phyloP scores from a whole-genome alignment of 108 stramenopile genomes.

The Skeletonema tropicum region DNA sequence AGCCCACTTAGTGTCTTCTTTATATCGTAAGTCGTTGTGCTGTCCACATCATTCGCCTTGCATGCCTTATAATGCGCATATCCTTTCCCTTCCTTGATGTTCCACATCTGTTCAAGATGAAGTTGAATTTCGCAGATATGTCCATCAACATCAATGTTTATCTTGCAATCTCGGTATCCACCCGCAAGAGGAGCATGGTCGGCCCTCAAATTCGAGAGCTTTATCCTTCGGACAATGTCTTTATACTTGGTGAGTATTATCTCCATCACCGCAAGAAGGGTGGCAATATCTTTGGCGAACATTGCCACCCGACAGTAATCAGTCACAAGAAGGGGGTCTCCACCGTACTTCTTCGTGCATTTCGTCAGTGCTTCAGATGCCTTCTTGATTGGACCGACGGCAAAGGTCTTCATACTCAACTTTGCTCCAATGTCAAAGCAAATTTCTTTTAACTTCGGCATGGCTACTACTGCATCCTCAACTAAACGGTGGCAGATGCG shows the following conservation, averaged over 20 bases:
- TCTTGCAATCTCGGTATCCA: slow-evolving; percentile 48
- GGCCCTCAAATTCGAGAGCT: slow-evolving; percentile 36
- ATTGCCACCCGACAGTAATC: slow-evolving; percentile 41
- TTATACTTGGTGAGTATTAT: slow-evolving; percentile 36
- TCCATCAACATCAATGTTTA: slow-evolving; percentile 41
- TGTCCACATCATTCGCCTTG: slow-evolving; percentile 21
- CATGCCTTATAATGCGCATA: slow-evolving; percentile 40
- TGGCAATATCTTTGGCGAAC: slow-evolving; percentile 42
- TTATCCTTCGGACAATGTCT: slow-evolving; percentile 28
- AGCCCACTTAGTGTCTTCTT: slow-evolving; percentile 29
- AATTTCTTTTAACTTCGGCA: slow-evolving; percentile 34
- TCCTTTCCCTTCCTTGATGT: slow-evolving; percentile 33
- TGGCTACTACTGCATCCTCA: slow-evolving; percentile 29
- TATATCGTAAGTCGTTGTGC: slow-evolving; percentile 26
- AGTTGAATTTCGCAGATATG: slow-evolving; percentile 51
- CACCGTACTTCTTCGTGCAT: slow-evolving; percentile 42
- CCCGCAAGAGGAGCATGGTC: slow-evolving; percentile 29
- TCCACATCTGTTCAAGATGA: slow-evolving; percentile 41
- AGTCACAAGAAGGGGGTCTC: slow-evolving; percentile 46
- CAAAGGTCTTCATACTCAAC: slow-evolving; percentile 32
- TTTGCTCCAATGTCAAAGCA: slow-evolving; percentile 34
- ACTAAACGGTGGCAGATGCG: slow-evolving; percentile 31
- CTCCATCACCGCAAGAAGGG: slow-evolving; percentile 44
- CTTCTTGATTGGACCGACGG: slow-evolving; percentile 43
- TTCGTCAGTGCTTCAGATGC: slow-evolving; percentile 32